Percentiles rank a stretch among this genome's conserved stretches.
Evolutionary conservation across 163 green algal species (phyloP).

Genomic region (Smithsoniella earleae): DNA sequence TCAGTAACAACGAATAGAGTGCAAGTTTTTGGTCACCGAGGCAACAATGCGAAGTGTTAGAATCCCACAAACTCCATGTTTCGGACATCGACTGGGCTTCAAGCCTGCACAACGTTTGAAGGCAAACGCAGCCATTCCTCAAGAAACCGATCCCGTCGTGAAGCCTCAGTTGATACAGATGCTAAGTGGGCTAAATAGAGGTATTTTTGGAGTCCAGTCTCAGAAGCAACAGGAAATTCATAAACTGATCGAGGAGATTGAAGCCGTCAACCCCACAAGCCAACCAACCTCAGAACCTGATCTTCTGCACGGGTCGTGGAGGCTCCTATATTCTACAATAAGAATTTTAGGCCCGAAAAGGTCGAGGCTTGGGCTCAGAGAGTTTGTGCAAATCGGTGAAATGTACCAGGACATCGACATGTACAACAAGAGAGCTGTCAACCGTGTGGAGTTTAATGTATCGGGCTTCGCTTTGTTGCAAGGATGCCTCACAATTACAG

Average conservation of each 20-base stretch:
- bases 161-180: conserved; percentile 35
- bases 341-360: conserved; percentile 60
- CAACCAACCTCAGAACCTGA: conserved; percentile 41
- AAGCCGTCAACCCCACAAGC: conserved; percentile 44
- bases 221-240: conserved; percentile 40
- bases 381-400: conserved; percentile 63
- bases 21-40: neutral
- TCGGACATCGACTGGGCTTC: neutral
- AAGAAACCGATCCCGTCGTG: too few relatives aligned
- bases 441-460: conserved; percentile 60
- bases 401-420: conserved; percentile 64
- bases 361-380: conserved; percentile 70
- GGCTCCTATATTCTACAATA: conserved; percentile 69
- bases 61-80: neutral
- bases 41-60: neutral
- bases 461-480: conserved; percentile 44
- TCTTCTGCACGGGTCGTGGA: conserved; percentile 51
- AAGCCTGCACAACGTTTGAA: neutral
- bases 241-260: conserved; percentile 40
- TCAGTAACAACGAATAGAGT: neutral
- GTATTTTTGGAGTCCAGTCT: conserved; percentile 49
- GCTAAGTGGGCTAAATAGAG: conserved; percentile 43
- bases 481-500: conserved; percentile 55
- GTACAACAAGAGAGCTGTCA: conserved; percentile 45
- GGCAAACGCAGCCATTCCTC: conserved; percentile 30